phyloP scores from a whole-genome alignment of 1,139 yeast genomes.

The Hemisphaericaspora subhashii region DNA sequence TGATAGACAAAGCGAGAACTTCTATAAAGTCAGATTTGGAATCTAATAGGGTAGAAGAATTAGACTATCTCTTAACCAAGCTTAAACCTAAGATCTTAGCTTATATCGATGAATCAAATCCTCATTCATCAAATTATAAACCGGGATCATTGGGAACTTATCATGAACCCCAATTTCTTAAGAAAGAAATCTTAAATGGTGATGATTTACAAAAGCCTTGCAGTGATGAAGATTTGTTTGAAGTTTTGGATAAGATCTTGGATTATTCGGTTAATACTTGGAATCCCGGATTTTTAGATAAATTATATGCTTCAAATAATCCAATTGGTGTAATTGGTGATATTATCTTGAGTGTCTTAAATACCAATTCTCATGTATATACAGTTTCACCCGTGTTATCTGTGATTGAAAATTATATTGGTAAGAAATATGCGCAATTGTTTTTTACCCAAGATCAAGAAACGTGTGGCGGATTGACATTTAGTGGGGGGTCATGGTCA shows the following conservation, averaged over 20 bases:
- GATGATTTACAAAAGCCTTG: constrained; percentile 20
- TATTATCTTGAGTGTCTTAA: constrained; percentile 63
- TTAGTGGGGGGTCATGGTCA: constrained; percentile 88
- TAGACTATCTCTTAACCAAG: constrained; percentile 32
- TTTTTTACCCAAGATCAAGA: constrained; percentile 50
- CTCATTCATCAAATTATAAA: constrained; percentile 25
- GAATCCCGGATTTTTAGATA: constrained; percentile 86
- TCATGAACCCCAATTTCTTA: constrained; percentile 37
- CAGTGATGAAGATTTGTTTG: constrained; percentile 32
- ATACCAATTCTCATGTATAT: constrained; percentile 84
- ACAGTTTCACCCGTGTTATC: constrained; percentile 85
- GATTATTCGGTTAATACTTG: constrained; percentile 78
- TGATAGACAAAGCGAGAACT: constrained; percentile 7
- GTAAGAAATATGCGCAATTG: constrained; percentile 64
- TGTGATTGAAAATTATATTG: constrained; percentile 68
- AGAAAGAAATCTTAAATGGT: constrained; percentile 17
- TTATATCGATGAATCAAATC: constrained; percentile 38
- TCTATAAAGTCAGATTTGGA: constrained; percentile 26
- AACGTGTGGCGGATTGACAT: constrained; percentile 78
- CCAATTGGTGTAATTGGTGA: constrained; percentile 83
- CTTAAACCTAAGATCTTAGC: constrained; percentile 40
- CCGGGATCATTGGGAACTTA: constrained; percentile 38
- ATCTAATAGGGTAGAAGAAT: constrained; percentile 36
- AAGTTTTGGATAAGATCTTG: constrained; percentile 57
- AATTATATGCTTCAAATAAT: constrained; percentile 79